Base-by-base conservation (phyloP, 169 alveolate species). In the Theileria parva region DNA sequence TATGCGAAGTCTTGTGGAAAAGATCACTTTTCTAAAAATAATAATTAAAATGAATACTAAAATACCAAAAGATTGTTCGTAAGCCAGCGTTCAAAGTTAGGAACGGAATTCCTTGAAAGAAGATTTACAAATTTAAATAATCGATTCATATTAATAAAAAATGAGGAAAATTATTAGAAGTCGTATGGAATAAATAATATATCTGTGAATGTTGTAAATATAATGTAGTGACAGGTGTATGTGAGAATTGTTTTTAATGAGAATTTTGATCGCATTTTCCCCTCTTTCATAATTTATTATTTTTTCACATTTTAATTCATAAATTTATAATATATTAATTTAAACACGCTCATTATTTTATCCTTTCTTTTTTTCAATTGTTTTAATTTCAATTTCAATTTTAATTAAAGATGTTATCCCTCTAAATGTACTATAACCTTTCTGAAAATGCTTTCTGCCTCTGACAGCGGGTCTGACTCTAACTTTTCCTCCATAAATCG, bases 1-100 rank as follows among this genome's bases (percentile, higher is more conserved):
- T 73, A 19, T 51, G 25, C 0, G 89, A 83, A 15, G 86, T 66
- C 5, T 80, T 34, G 48, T 79, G 76, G 48, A 83, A 83, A n/a
- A 72, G 63, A 23, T 13, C 51, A 32, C 88, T 81, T 28, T 55
- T 75, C 88, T 81, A 74, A 19, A 28, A 25, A 9, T 4, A 8
- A 25, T 61, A 12, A 17, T n/a, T 6, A 12, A 19, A 15, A 37
- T 28, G 11, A 3, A 39, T 23, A 27, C 1, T 1, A 50, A 71
- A 80, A 30, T 68, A 75, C 86, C 86, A 83, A 15, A 39, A 83
- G 77, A 1, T 77, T 34, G 32, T 39, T 67, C 15, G 89, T 76
- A 12, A 83, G 57, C 89, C 89, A 83, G 37, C 74, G 76, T 68
- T 83, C 89, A 51, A 83, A 69, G 32, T 66, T 76, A 25, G 25